phyloP scores from a whole-genome alignment of 179 eudicot species.

The Beta corolliflora region DNA sequence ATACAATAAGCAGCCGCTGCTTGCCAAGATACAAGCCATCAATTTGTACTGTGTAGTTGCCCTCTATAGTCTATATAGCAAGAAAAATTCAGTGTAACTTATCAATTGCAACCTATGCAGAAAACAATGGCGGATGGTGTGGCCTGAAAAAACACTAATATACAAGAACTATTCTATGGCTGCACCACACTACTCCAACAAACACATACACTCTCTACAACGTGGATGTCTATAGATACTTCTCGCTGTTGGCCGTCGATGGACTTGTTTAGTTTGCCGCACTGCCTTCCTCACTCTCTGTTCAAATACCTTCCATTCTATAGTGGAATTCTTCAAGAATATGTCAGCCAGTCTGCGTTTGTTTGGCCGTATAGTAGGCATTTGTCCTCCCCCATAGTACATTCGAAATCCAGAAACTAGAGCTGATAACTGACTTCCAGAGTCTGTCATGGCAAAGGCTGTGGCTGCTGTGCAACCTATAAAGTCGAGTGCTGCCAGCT shows the following conservation, averaged over 20 bases:
- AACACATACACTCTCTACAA: conserved; percentile 91
- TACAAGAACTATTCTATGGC: conserved; percentile 22
- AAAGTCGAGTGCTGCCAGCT: conserved; percentile 98
- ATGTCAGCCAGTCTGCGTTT: conserved; percentile 94
- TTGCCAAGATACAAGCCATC: conserved; percentile 25
- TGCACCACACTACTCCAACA: conserved; percentile 23
- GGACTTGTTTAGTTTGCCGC: conserved; percentile 81
- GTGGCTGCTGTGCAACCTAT: conserved; percentile 85
- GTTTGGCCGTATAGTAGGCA: conserved; percentile 93
- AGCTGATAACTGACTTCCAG: conserved; percentile 96
- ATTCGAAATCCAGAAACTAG: conserved; percentile 84
- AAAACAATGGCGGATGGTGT: conserved; percentile 7
- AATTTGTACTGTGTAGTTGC: conserved; percentile 3
- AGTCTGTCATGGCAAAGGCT: conserved; percentile 96
- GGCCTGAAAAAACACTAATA: conserved; percentile 19
- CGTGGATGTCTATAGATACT: conserved; percentile 95
- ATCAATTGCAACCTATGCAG: conserved; percentile 14
- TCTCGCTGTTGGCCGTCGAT: conserved; percentile 78
- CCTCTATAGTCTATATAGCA: background rate
- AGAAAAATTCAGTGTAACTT: conserved; percentile 10
- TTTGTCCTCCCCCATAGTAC: conserved; percentile 86
- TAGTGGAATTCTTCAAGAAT: conserved; percentile 77
- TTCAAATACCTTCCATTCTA: conserved; percentile 90
- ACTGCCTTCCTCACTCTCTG: conserved; percentile 86
- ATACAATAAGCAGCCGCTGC: conserved; percentile 27